Evolutionary conservation across 345 rosid species (phyloP).

Genomic region (Euphorbia tirucalli): DNA sequence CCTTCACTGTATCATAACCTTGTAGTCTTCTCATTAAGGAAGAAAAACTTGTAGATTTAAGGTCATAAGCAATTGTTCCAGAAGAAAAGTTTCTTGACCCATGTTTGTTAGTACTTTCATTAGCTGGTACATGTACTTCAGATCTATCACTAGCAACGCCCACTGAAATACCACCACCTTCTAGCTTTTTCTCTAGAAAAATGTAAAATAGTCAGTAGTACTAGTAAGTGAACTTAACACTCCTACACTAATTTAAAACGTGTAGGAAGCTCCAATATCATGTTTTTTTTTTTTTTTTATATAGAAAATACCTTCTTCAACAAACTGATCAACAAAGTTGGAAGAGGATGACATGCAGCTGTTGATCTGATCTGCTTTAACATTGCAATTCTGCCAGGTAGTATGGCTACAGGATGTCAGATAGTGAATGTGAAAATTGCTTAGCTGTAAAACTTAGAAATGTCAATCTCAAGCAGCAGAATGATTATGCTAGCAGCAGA

Average conservation of each 20-base stretch:
- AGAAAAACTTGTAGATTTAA: too few relatives aligned
- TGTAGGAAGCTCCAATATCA: not conserved
- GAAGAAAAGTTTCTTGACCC: not conserved
- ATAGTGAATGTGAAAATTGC: not conserved
- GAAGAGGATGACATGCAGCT: slow-evolving; percentile 7
- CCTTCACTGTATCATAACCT: too few relatives aligned
- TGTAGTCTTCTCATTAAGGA: too few relatives aligned
- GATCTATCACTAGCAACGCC: not conserved
- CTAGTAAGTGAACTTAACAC: slow-evolving; percentile 1
- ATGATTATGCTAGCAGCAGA: not conserved
- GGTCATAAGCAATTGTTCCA: too few relatives aligned
- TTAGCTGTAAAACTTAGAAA: not conserved
- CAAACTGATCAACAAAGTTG: slow-evolving; percentile 11
- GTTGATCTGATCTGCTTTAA: slow-evolving; percentile 1
- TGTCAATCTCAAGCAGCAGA: not conserved
- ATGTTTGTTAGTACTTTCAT: not conserved
- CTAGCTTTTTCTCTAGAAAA: slow-evolving; percentile 21
- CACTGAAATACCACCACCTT: not conserved
- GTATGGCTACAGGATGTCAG: not conserved
- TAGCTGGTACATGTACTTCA: not conserved
- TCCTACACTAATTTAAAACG: slow-evolving; percentile 13
- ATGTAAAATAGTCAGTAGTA: not conserved
- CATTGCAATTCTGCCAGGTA: slow-evolving; percentile 22
- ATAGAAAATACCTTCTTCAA: slow-evolving; percentile 19
- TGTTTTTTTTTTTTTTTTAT: not conserved